These are phyloP conservation scores for Sugiyamaella americana DNA, from an alignment of 805 yeast genomes.

Conservation along the genomic window DNA sequence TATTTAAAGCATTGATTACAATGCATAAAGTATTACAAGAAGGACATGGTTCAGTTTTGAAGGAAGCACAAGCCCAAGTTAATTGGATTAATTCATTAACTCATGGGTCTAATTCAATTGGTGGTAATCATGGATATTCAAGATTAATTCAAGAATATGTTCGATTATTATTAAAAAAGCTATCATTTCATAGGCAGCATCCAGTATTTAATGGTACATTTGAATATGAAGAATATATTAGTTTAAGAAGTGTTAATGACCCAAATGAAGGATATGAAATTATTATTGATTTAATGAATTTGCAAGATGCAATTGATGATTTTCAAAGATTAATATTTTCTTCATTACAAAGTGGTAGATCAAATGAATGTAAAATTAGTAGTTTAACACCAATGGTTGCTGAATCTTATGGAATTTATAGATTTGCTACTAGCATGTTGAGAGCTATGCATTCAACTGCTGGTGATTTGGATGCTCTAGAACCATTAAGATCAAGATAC, in stretches of 20 bases:
- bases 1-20: constrained; percentile 78
- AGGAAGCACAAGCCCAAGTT: constrained; percentile 71
- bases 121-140: constrained; percentile 51
- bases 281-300: constrained; percentile 71
- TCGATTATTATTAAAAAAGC: constrained; percentile 59
- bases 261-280: constrained; percentile 96
- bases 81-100: constrained; percentile 74
- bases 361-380: constrained; percentile 69
- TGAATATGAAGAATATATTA: constrained; percentile 91
- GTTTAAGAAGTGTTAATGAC: constrained; percentile 79
- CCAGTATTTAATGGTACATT: constrained; percentile 91
- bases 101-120: constrained; percentile 35
- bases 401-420: constrained; percentile 89
- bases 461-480: constrained; percentile 67
- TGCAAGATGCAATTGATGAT: constrained; percentile 79
- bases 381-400: constrained; percentile 86
- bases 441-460: constrained; percentile 76
- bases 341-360: constrained; percentile 52
- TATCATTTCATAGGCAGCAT: constrained; percentile 77
- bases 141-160: constrained; percentile 73
- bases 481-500: constrained; percentile 67
- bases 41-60: constrained; percentile 83
- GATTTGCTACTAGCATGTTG: constrained; percentile 83
- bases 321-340: constrained; percentile 73
- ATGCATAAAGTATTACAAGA: constrained; percentile 93